Evolutionary conservation across 306 rosid genomes (phyloP), one percentile per base, ranked within the genome.

Genomic region (Cucurbita pepo): DNA sequence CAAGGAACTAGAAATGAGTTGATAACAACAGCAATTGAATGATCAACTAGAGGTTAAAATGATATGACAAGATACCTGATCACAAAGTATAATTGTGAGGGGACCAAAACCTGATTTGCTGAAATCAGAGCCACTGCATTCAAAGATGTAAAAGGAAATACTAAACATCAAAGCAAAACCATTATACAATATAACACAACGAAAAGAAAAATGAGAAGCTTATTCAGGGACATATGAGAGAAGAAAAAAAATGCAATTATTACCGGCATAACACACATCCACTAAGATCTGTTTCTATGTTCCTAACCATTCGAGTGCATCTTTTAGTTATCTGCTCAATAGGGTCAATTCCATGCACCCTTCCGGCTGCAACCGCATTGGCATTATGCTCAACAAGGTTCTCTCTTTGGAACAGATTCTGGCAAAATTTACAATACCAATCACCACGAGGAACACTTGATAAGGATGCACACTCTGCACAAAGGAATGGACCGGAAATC

Each of bases 81-180:
- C 99, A 73, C 99, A 94, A 52, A 94, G 88, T 82, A 94, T 91
- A 82, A 94, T 89, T 60, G 99, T 94, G 62, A 96, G 96, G 10
- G 99, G 99, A 64, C 99, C 99, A 83, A 94, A 94, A 48, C 99
- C 99, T 62, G 99, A 91, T 89, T 76, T 89, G 88, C 97, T 94
- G 85, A 94, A 94, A 82, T 91, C 99, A 83, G 83, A 85, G 41
- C 87, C 88, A 72, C 99, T 94, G 81, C 76, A 79, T 37, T 64
- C 22, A 76, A 76, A 78, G 79, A 75, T 34, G 54, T 6, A 22
- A 48, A 25, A 9, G n/a, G 13, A 22, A 19, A 21, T 47, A 67
- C 47, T 47, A 21, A 44, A 44, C 53, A 41, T 56, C 57, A 14
- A 45, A 44, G 21, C 16, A 67, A 45, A 58, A 19, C 30, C 64